Evolutionary conservation across 108 stramenopile genomes (phyloP).

Genomic region (Chaetoceros tenuissimus): DNA sequence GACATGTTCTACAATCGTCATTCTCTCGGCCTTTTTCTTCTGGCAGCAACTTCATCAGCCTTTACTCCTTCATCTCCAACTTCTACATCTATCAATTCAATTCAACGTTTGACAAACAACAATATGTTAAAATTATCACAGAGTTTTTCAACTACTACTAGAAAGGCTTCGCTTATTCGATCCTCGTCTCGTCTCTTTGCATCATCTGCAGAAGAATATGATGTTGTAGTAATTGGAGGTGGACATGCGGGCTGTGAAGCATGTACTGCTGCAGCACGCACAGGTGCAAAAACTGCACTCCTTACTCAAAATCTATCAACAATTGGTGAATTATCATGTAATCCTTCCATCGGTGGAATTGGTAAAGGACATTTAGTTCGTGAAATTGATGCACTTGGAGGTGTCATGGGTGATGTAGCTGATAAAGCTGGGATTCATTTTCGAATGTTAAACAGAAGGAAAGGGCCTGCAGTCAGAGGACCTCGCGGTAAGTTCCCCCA

Average conservation of each 20-base stretch:
- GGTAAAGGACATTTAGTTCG: constrained; percentile 97
- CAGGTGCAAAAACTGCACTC: constrained; percentile 87
- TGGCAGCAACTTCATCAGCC: too few relatives aligned
- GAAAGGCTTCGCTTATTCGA: too few relatives aligned
- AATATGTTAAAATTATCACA: too few relatives aligned
- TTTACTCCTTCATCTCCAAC: too few relatives aligned
- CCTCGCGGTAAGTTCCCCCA: too few relatives aligned
- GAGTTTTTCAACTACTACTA: too few relatives aligned
- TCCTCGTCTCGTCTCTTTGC: too few relatives aligned
- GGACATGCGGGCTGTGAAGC: constrained; percentile 98
- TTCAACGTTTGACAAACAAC: too few relatives aligned
- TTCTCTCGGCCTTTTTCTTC: too few relatives aligned
- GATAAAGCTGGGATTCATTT: constrained; percentile 94
- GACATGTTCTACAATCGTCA: too few relatives aligned
- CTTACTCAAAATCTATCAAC: constrained; percentile 88
- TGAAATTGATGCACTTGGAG: constrained; percentile 95
- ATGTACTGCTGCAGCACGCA: constrained; percentile 87
- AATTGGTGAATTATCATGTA: constrained; percentile 94
- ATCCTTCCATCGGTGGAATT: constrained; percentile 97
- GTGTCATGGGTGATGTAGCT: constrained; percentile 89
- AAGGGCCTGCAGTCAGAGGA: constrained; percentile 87
- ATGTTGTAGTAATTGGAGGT: constrained; percentile 94
- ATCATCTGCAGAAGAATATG: constrained; percentile 25
- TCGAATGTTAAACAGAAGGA: constrained; percentile 88
- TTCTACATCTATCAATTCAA: too few relatives aligned